Conservation (phyloP, 768 basidiomycete species). For the Tubosaeta sp. region DNA sequence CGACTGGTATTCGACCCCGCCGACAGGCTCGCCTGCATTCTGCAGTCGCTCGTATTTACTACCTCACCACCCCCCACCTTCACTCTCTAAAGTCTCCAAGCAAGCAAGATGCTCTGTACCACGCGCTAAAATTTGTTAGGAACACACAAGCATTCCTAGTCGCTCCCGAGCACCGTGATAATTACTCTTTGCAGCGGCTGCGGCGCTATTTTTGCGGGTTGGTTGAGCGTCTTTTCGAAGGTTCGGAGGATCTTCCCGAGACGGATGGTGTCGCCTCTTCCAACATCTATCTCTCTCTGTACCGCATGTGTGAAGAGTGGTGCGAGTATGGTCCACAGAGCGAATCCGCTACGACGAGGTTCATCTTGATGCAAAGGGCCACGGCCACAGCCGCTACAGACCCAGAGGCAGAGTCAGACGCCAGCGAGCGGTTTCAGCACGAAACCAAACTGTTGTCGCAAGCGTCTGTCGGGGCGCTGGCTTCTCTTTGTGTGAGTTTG, state of each 20-base stretch:
- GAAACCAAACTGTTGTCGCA: slow-evolving; percentile 72
- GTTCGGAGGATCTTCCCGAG: slow-evolving; percentile 61
- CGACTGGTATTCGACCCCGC: slow-evolving; percentile 53
- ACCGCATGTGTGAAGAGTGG: slow-evolving; percentile 90
- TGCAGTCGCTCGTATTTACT: slow-evolving; percentile 85
- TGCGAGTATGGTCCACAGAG: slow-evolving; percentile 78
- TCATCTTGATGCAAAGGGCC: slow-evolving; percentile 67
- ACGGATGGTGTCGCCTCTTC: slow-evolving; percentile 73
- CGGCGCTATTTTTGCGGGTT: slow-evolving; percentile 90
- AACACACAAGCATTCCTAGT: slow-evolving; percentile 79
- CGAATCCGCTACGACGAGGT: slow-evolving; percentile 66
- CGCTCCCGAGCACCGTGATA: slow-evolving; percentile 66
- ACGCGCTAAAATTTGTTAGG: slow-evolving; percentile 82
- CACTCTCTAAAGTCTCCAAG: slow-evolving; percentile 65
- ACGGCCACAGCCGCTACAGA: slow-evolving; percentile 53
- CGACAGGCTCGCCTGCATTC: slow-evolving; percentile 79
- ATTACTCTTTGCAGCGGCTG: slow-evolving; percentile 71
- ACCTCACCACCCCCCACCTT: slow-evolving; percentile 74
- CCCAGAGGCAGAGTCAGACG: slow-evolving; percentile 47
- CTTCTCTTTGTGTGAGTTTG: slow-evolving; percentile 78
- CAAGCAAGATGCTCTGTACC: slow-evolving; percentile 68
- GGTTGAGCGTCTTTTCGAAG: slow-evolving; percentile 82
- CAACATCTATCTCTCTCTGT: slow-evolving; percentile 74
- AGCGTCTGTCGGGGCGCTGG: slow-evolving; percentile 82
- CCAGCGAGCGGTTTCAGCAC: slow-evolving; percentile 56